These are phyloP conservation scores for Populus trichocarpa DNA, from an alignment of 441 rosid genomes.

Conservation along the genomic window DNA sequence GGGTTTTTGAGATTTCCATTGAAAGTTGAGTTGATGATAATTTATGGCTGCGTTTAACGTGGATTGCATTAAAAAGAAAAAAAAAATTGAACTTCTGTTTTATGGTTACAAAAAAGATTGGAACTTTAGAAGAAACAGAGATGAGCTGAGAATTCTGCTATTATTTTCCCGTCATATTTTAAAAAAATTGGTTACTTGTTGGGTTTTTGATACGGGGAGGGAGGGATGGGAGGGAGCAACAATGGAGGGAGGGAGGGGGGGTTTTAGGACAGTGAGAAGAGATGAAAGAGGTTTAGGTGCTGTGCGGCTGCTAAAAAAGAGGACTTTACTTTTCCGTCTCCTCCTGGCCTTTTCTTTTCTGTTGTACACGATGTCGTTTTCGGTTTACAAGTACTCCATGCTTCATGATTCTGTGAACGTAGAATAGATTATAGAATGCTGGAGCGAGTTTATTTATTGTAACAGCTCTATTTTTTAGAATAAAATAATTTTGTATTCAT, in stretches of 20 bases:
- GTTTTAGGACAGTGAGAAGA: too few relatives aligned
- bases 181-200: neutral
- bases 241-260: too few relatives aligned
- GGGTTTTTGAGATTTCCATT: conserved; percentile 29
- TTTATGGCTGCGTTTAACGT: conserved; percentile 18
- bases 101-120: neutral
- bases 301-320: neutral
- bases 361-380: too few relatives aligned
- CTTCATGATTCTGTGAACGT: too few relatives aligned
- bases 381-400: too few relatives aligned
- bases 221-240: neutral
- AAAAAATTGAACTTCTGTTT: neutral
- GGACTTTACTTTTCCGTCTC: neutral
- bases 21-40: conserved; percentile 23
- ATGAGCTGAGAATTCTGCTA: neutral
- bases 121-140: neutral
- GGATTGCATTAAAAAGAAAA: conserved; percentile 43
- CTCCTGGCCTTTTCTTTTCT: too few relatives aligned
- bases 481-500: too few relatives aligned
- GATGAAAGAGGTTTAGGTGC: neutral
- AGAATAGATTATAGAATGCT: too few relatives aligned
- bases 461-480: too few relatives aligned
- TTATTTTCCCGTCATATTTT: conserved; percentile 10
- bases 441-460: too few relatives aligned
- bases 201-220: neutral